Evolutionary conservation across 2,329 filamentous ascomycete species (phyloP).

Genomic region (Samsoniella hepiali): DNA sequence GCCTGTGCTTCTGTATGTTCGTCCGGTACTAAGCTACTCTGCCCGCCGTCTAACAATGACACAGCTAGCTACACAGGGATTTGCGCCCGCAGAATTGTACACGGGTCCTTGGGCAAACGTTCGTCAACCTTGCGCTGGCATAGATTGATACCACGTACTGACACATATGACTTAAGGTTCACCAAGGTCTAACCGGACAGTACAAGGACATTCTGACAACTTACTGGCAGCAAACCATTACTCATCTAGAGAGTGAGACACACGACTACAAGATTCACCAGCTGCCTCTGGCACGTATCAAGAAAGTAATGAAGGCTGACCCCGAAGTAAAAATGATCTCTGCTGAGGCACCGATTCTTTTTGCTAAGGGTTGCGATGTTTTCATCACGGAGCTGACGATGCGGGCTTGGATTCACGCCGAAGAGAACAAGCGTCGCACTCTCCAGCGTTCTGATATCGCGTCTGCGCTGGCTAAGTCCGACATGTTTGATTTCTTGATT

Average conservation of each 20-base stretch:
- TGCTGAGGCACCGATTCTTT: conserved; percentile 93
- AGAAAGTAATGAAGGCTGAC: conserved; percentile 99
- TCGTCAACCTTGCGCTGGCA: conserved; percentile 33
- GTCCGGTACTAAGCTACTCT: conserved; percentile 16
- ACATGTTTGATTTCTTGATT: conserved; percentile 99
- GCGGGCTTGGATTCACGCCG: conserved; percentile 98
- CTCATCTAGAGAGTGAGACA: conserved; percentile 86
- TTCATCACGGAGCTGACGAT: conserved; percentile 99
- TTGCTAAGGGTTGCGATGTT: conserved; percentile 97
- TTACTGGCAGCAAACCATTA: conserved; percentile 99
- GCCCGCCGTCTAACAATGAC: conserved; percentile 27
- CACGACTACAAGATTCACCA: conserved; percentile 99
- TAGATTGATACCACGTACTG: not conserved
- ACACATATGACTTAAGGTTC: conserved; percentile 59
- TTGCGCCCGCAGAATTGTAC: conserved; percentile 89
- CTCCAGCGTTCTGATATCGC: conserved; percentile 95
- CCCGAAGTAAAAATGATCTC: conserved; percentile 99
- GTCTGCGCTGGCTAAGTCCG: conserved; percentile 89
- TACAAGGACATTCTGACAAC: conserved; percentile 98
- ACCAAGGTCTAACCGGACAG: conserved; percentile 86
- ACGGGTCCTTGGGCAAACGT: conserved; percentile 95
- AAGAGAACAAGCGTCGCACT: conserved; percentile 96
- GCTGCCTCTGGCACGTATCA: conserved; percentile 89
- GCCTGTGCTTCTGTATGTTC: conserved; percentile 45
- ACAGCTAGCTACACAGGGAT: conserved; percentile 81